Percentiles rank a stretch among this genome's conserved stretches.
Evolutionary conservation across 2,329 filamentous ascomycete genomes (phyloP).

Genomic region (Calonectria hawksworthii): DNA sequence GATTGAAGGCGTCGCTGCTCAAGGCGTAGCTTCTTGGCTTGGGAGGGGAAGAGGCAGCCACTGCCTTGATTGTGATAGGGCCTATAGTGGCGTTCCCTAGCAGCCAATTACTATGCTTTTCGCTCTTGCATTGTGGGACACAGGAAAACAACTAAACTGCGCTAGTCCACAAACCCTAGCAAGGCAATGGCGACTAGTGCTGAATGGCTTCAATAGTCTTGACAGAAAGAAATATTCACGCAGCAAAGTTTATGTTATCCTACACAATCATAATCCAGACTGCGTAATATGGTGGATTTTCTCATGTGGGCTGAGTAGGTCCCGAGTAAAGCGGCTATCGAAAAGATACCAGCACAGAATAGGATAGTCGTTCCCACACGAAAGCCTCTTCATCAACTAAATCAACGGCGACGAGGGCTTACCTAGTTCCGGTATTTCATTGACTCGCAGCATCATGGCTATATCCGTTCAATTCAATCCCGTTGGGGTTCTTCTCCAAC

Average conservation of each 20-base stretch:
- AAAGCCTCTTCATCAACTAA: not conserved
- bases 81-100: not conserved
- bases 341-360: not conserved
- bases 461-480: not conserved
- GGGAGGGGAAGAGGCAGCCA: not conserved
- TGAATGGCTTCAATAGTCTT: conserved; percentile 11
- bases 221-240: not conserved
- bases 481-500: not conserved
- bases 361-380: not conserved
- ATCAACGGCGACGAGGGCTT: not conserved
- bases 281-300: not conserved
- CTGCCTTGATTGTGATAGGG: not conserved
- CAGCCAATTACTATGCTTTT: not conserved
- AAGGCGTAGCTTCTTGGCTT: not conserved
- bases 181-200: not conserved
- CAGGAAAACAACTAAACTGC: not conserved
- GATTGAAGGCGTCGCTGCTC: not conserved
- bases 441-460: not conserved
- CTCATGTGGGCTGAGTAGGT: not conserved
- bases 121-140: not conserved
- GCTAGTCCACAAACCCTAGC: not conserved
- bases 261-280: not conserved
- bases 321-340: not conserved
- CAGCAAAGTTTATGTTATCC: not conserved
- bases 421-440: not conserved